These are phyloP conservation scores for Cryphonectria radicalis DNA, from an alignment of 2,329 filamentous ascomycete species.

Conservation along the genomic window DNA sequence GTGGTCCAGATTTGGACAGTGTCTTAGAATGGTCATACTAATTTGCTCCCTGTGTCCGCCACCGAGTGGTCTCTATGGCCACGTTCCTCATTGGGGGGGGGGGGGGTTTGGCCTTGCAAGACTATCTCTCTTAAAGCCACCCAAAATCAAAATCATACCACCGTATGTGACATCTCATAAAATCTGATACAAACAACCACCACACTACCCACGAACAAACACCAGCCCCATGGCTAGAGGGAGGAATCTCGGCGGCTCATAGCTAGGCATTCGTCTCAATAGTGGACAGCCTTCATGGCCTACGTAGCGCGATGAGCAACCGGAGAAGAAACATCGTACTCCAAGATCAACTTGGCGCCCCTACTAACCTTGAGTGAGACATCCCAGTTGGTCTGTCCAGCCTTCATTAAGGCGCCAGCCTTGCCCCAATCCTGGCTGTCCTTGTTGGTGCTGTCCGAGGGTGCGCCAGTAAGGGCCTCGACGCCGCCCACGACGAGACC, in stretches of 20 bases:
- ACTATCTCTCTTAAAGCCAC: not conserved
- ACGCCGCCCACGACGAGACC: constrained; percentile 49
- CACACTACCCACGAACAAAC: not conserved
- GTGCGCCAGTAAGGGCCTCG: constrained; percentile 42
- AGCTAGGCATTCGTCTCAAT: not conserved
- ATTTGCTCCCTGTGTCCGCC: not conserved
- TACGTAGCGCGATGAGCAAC: constrained; percentile 48
- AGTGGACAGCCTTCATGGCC: not conserved
- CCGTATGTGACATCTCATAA: not conserved
- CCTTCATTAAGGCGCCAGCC: constrained; percentile 57
- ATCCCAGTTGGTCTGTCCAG: constrained; percentile 63
- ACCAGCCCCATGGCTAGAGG: not conserved
- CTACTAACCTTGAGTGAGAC: constrained; percentile 61
- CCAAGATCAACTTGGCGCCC: constrained; percentile 59
- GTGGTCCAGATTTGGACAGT: not conserved
- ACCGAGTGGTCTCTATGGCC: not conserved
- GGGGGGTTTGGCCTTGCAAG: not conserved
- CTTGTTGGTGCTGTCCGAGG: constrained; percentile 29
- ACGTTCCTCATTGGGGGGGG: not conserved
- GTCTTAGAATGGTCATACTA: not conserved
- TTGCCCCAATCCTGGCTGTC: constrained; percentile 55
- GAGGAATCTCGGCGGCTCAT: not conserved
- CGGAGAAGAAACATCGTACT: constrained; percentile 65
- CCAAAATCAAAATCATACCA: not conserved
- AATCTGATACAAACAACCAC: not conserved